phyloP scores from a whole-genome alignment of 192 early-diverging fungal genomes.

The Umbelopsis ramanniana region DNA sequence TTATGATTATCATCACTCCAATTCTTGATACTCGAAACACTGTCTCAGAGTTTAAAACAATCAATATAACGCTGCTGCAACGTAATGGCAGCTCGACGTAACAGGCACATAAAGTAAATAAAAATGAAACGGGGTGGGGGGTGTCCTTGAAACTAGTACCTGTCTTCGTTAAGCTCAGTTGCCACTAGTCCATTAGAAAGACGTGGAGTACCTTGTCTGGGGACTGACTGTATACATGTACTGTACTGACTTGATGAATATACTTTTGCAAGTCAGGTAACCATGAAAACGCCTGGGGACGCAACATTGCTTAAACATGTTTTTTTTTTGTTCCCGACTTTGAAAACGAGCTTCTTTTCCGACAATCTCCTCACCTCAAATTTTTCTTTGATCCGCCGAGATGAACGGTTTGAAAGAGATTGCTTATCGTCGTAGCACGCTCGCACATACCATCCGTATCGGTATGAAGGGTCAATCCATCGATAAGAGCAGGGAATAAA shows the following conservation, averaged over 20 bases:
- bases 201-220: conserved; percentile 6
- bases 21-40: neutral
- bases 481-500: neutral
- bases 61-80: too few species aligned
- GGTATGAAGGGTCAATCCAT: neutral
- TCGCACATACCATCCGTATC: too few species aligned
- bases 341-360: neutral
- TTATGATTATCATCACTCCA: neutral
- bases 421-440: neutral
- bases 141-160: neutral
- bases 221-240: neutral
- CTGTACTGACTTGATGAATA: neutral
- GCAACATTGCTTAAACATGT: too few species aligned
- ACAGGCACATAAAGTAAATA: too few species aligned
- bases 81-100: too few species aligned
- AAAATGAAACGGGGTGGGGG: too few species aligned
- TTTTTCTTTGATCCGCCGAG: neutral
- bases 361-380: neutral
- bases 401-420: neutral
- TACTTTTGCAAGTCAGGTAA: neutral
- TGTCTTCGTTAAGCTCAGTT: neutral
- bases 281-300: neutral
- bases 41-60: too few species aligned
- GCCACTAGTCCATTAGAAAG: neutral
- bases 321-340: neutral